Percentiles rank a stretch among this genome's conserved stretches.
Conservation (phyloP, 768 basidiomycete genomes). For the Mrakia frigida region DNA sequence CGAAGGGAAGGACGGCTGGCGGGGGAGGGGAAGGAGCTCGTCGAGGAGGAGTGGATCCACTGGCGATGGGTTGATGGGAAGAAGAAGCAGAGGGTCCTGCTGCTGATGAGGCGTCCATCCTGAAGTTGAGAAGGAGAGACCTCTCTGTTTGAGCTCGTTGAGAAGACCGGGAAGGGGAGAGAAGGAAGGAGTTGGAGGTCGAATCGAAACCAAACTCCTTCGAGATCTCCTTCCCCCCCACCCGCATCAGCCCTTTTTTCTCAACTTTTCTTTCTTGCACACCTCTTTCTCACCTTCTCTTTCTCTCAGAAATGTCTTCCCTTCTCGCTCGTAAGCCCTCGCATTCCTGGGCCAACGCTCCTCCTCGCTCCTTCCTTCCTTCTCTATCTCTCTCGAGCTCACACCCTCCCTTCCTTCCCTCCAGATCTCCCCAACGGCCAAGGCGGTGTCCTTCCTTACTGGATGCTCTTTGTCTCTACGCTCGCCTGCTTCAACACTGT, state of each 20-base stretch:
- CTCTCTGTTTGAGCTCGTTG: not conserved
- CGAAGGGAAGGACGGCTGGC: conserved; percentile 18
- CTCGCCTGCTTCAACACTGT: conserved; percentile 77
- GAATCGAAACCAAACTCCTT: not conserved
- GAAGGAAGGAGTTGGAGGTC: not conserved
- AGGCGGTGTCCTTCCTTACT: conserved; percentile 69
- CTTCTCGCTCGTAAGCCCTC: not conserved
- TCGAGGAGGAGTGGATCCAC: not conserved
- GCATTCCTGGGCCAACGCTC: too few species aligned
- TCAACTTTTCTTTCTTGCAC: not conserved
- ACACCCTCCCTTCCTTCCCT: conserved; percentile 1
- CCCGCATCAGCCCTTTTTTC: not conserved
- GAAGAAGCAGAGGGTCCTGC: not conserved
- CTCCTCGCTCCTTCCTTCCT: not conserved
- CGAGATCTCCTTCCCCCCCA: not conserved
- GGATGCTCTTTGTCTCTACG: conserved; percentile 76
- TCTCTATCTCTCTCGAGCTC: not conserved
- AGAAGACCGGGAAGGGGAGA: too few species aligned
- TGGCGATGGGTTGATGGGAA: not conserved
- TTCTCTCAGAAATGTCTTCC: not conserved
- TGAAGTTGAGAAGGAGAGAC: not conserved
- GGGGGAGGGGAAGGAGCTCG: conserved; percentile 13
- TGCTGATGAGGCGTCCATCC: not conserved
- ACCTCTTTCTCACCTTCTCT: too few species aligned
- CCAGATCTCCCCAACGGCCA: conserved; percentile 46